These are phyloP conservation scores for Neonectria neomacrospora DNA, from an alignment of 2,329 filamentous ascomycete genomes.

Conservation along the genomic window DNA sequence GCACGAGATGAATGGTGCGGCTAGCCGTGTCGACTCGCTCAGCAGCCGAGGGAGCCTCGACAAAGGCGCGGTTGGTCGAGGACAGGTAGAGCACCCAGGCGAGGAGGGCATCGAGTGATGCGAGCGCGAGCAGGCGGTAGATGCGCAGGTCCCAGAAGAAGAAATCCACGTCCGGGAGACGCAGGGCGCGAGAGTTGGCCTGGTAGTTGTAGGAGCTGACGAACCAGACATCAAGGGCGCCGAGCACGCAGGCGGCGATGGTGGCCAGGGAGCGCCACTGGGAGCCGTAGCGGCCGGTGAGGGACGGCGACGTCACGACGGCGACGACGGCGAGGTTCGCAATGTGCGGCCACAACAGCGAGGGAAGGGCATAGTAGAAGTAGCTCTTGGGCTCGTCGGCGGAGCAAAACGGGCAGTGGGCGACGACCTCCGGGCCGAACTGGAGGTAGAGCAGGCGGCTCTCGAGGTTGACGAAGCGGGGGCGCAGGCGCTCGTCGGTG, in stretches of 20 bases:
- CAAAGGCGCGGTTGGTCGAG: constrained; percentile 82
- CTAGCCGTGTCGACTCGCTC: constrained; percentile 73
- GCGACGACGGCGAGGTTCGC: constrained; percentile 79
- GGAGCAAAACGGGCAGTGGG: constrained; percentile 84
- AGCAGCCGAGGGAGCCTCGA: constrained; percentile 67
- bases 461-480: constrained; percentile 75
- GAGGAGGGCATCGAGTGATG: constrained; percentile 70
- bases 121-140: constrained; percentile 72
- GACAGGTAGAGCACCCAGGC: constrained; percentile 78
- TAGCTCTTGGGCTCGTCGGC: constrained; percentile 76
- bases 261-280: constrained; percentile 79
- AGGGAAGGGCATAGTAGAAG: constrained; percentile 82
- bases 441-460: constrained; percentile 84
- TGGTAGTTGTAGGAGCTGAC: constrained; percentile 73
- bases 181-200: constrained; percentile 70
- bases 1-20: constrained; percentile 66
- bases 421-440: constrained; percentile 79
- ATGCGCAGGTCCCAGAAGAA: constrained; percentile 77
- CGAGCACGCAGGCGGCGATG: constrained; percentile 67
- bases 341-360: constrained; percentile 80
- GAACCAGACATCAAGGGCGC: constrained; percentile 73
- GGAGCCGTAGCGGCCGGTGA: constrained; percentile 71
- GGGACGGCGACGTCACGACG: constrained; percentile 74
- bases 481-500: constrained; percentile 72
- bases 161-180: constrained; percentile 72